Evolutionary conservation across 2,329 filamentous ascomycete species (phyloP), one percentile per base, ranked within the genome.

Genomic region (Stagonosporopsis chrysanthemi): DNA sequence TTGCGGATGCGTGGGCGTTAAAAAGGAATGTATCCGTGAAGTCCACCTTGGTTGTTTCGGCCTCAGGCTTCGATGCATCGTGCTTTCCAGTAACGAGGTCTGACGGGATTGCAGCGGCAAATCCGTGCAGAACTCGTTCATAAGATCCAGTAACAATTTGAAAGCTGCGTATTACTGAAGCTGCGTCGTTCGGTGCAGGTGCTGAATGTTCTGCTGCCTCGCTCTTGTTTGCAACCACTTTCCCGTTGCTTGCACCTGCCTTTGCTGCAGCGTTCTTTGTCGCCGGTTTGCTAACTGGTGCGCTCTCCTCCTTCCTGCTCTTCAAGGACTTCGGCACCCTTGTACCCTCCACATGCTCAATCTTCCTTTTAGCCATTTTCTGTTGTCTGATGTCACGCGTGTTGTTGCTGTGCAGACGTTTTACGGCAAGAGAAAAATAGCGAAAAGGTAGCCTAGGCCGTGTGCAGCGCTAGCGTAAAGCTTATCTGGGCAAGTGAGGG

Each of bases 11-110:
- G 79, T 99, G 95, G 14, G 95, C 93, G 72, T 93, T 91, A 84
- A 99, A 97, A 55, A 99, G 85, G 77, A 99, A 99, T 0, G 91
- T 94, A 77, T 98, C 94, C 64, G 91, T 86, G 73, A 97, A 98
- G 48, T 88, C 83, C 52, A 88, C 81, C 17, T 70, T 66, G 35
- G 73, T 52, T 22, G 64, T 59, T 36, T 70, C 66, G 24, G 65
- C 52, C 48, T 69, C 65, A 40, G 63, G 39, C 35, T 57, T 50
- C 9, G 66, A 50, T 44, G 53, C 52, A 41, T 65, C 55, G 28
- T 64, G 51, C 19, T 62, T 62, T 72, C 63, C 70, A 73, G 70
- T 66, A 64, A 74, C 47, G 28, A 72, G 65, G 50, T 33, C 57
- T 46, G 54, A 63, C 23, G 84, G 81, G 49, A 96, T 81, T 2